Evolutionary conservation across 1,284 basidiomycete species (phyloP).

Genomic region (Rhodotorula sp.): DNA sequence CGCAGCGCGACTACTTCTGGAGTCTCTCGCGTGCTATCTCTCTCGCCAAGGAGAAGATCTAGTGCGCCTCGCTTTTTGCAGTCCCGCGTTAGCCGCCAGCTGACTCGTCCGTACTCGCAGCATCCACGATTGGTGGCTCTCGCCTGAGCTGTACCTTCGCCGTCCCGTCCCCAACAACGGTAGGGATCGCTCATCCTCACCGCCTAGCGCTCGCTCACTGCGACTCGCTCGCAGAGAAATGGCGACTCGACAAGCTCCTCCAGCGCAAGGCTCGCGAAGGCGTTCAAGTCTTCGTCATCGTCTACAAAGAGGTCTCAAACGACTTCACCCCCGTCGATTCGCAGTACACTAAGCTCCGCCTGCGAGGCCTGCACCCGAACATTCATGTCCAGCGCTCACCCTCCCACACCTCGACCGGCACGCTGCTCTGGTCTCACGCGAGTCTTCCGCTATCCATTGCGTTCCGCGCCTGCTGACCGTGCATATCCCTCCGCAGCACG

Average conservation of each 20-base stretch:
- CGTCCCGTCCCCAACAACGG: slow-evolving; percentile 45
- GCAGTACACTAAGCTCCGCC: slow-evolving; percentile 85
- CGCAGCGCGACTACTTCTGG: slow-evolving; percentile 92
- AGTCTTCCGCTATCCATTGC: slow-evolving; percentile 40
- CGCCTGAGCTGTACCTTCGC: slow-evolving; percentile 57
- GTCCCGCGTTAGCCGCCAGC: not conserved
- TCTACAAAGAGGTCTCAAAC: slow-evolving; percentile 98
- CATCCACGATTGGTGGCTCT: slow-evolving; percentile 96
- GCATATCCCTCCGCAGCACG: slow-evolving; percentile 63
- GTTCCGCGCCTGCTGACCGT: not conserved
- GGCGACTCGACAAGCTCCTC: slow-evolving; percentile 82
- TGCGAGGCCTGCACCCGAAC: slow-evolving; percentile 83
- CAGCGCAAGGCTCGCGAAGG: slow-evolving; percentile 93
- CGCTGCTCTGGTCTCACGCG: slow-evolving; percentile 97
- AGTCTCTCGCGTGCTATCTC: slow-evolving; percentile 90
- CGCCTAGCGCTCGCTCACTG: not conserved
- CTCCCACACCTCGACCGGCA: slow-evolving; percentile 95
- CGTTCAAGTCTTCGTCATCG: slow-evolving; percentile 93
- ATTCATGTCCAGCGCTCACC: slow-evolving; percentile 96
- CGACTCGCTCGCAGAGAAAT: slow-evolving; percentile 65
- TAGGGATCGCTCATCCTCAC: not conserved
- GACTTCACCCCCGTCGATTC: slow-evolving; percentile 67
- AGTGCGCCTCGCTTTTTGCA: slow-evolving; percentile 17
- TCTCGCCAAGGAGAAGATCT: slow-evolving; percentile 73
- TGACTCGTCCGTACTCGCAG: not conserved